Conservation (phyloP, 2,329 filamentous ascomycete genomes). For the Parascedosporium putredinis region DNA sequence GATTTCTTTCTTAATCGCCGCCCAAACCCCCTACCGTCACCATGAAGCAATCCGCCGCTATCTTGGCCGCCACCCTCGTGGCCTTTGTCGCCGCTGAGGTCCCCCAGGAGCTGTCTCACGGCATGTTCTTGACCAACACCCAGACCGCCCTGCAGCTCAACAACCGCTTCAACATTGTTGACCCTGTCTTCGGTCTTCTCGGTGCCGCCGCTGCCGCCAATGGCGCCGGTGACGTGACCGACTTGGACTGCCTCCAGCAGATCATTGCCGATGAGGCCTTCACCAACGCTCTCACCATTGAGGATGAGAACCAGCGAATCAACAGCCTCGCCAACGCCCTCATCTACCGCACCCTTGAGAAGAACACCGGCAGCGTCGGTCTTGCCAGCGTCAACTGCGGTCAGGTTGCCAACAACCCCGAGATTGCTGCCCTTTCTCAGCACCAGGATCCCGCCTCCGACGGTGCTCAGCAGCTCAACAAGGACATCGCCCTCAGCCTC, state of each 20-base stretch:
- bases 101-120: constrained; percentile 43
- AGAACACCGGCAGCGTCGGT: constrained; percentile 31
- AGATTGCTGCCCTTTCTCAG: constrained; percentile 32
- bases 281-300: constrained; percentile 39
- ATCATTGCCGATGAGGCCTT: constrained; percentile 41
- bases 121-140: constrained; percentile 31
- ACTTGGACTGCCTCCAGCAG: constrained; percentile 27
- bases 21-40: background rate
- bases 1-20: no score
- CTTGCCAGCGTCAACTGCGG: constrained; percentile 26
- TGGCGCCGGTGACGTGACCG: constrained; percentile 20
- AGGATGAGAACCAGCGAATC: constrained; percentile 23
- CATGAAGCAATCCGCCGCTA: constrained; percentile 13
- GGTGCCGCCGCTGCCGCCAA: constrained; percentile 38
- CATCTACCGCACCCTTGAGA: constrained; percentile 38
- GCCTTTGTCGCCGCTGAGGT: constrained; percentile 23
- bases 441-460: constrained; percentile 34
- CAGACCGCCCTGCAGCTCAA: constrained; percentile 29
- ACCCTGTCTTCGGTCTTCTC: constrained; percentile 38
- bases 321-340: constrained; percentile 37
- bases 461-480: constrained; percentile 30
- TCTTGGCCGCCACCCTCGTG: constrained; percentile 11
- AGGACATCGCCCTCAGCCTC: constrained; percentile 28
- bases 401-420: constrained; percentile 31
- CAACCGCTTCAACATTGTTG: constrained; percentile 36